Evolutionary conservation across 2,329 filamentous ascomycete genomes (phyloP).

Genomic region (Helicocarpus griseus): DNA sequence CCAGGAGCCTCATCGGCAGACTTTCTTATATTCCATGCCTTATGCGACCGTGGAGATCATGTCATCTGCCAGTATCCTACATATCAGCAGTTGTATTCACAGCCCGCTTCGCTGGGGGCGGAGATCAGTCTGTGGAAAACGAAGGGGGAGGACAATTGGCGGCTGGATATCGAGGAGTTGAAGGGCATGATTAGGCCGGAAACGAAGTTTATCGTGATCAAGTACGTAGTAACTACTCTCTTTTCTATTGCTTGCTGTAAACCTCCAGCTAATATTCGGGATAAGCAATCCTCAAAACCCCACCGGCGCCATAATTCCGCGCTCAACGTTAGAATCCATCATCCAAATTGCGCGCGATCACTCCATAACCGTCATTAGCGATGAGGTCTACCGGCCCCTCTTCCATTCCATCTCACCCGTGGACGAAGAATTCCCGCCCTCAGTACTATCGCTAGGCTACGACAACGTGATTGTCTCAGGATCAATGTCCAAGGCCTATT

Average conservation of each 20-base stretch:
- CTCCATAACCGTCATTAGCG: slow-evolving; percentile 58
- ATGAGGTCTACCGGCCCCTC: slow-evolving; percentile 77
- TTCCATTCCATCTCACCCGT: slow-evolving; percentile 58
- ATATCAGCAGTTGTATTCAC: slow-evolving; percentile 72
- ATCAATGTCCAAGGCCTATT: slow-evolving; percentile 78
- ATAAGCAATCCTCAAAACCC: slow-evolving; percentile 72
- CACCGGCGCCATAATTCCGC: slow-evolving; percentile 60
- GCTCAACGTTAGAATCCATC: slow-evolving; percentile 50
- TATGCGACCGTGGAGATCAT: slow-evolving; percentile 67
- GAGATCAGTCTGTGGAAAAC: slow-evolving; percentile 70
- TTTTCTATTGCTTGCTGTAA: background rate
- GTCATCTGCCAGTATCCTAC: slow-evolving; percentile 80
- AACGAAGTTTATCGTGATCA: slow-evolving; percentile 52
- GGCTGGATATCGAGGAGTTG: slow-evolving; percentile 58
- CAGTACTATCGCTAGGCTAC: slow-evolving; percentile 63
- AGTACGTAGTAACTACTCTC: slow-evolving; percentile 24
- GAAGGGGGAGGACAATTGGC: slow-evolving; percentile 53
- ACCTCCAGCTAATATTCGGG: background rate
- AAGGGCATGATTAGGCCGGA: slow-evolving; percentile 47
- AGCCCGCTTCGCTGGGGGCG: slow-evolving; percentile 65
- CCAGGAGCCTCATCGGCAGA: slow-evolving; percentile 80
- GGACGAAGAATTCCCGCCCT: slow-evolving; percentile 51
- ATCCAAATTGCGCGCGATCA: slow-evolving; percentile 53
- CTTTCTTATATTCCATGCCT: slow-evolving; percentile 64
- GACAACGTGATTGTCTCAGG: slow-evolving; percentile 62